Conservation (phyloP, 257 asterid genomes). For the Scutellaria galericulata region DNA sequence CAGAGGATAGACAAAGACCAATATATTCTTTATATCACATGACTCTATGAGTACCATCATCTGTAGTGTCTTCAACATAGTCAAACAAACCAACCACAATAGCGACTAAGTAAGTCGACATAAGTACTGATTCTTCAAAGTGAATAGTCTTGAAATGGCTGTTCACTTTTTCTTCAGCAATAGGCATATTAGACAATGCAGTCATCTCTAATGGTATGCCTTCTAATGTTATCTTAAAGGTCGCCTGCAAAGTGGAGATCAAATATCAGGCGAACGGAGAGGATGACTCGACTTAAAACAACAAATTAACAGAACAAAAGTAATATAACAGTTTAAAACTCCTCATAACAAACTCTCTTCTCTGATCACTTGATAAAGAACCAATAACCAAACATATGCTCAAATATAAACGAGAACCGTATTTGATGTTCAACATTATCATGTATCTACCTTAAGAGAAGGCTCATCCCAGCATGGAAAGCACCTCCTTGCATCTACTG, state of each 20-base stretch:
- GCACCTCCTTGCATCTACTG: conserved; percentile 53
- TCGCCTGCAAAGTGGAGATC: conserved; percentile 38
- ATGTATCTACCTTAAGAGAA: conserved; percentile 42
- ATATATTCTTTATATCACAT: not conserved
- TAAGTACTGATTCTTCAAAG: conserved; percentile 46
- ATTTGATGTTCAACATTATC: no score
- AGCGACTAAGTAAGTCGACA: conserved; percentile 54
- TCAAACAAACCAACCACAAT: conserved; percentile 54
- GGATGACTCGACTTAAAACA: not conserved
- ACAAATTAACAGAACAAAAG: no score
- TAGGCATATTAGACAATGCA: conserved; percentile 54
- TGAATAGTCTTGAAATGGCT: conserved; percentile 41
- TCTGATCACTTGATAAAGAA: no score
- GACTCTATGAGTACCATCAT: conserved; percentile 42
- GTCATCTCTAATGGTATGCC: conserved; percentile 47
- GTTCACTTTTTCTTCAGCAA: conserved; percentile 38
- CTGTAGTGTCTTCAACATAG: conserved; percentile 42
- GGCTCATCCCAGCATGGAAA: conserved; percentile 62
- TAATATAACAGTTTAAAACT: no score
- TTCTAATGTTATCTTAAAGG: conserved; percentile 46
- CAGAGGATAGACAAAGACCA: conserved; percentile 10
- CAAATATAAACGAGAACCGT: no score
- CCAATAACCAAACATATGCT: no score
- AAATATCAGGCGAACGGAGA: not conserved
- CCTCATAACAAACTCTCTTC: no score